Base-by-base conservation (phyloP, 2,329 filamentous ascomycete species). In the Neocucurbitaria cava region DNA sequence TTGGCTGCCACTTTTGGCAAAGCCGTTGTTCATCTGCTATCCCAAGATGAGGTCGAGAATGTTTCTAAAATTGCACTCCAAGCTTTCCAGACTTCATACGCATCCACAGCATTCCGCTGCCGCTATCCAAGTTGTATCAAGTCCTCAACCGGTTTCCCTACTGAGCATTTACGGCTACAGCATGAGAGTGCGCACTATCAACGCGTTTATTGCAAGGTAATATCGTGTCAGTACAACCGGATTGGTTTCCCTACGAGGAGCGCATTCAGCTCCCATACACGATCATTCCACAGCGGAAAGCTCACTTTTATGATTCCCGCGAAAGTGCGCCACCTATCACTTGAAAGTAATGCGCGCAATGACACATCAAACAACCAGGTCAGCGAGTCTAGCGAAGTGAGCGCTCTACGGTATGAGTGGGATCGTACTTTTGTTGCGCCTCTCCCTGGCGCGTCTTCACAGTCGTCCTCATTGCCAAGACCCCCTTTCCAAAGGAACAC, bases 51-150 rank as follows among this genome's bases (percentile, higher is more conserved):
- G 21, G 38, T 53, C 28, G 18, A 13, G 17, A 41, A 42, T 35
- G 11, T 56, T 2, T 8, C 55, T 3, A 6, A 28, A 30, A 33
- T 11, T n/a, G 20, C n/a, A 28, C 51, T 58, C 21, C 26, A 33
- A 11, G 23, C 38, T 7, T 58, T 58, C 31, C 50, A 58, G 46
- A 26, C 28, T 18, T 55, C 47, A 1, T 58, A 58, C 38, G 52
- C 55, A 20, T 55, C 47, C 9, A 46, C 52, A 2, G 55, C 51
- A 21, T 58, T 58, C 23, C 47, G 48, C n/a, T 58, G 55, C 30
- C 55, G 55, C n/a, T 58, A 38, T 38, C 55, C 52, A 38, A 23
- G 42, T 39, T 58, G 55, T n/a, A 5, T 23, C 15, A 49, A 21
- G n/a, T 30, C 26, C 1, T 45, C 47, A 15, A 10, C 38, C 4